These are phyloP conservation scores for Geotrichum phurueaensis DNA, from an alignment of 1,139 yeast species.

Conservation along the genomic window DNA sequence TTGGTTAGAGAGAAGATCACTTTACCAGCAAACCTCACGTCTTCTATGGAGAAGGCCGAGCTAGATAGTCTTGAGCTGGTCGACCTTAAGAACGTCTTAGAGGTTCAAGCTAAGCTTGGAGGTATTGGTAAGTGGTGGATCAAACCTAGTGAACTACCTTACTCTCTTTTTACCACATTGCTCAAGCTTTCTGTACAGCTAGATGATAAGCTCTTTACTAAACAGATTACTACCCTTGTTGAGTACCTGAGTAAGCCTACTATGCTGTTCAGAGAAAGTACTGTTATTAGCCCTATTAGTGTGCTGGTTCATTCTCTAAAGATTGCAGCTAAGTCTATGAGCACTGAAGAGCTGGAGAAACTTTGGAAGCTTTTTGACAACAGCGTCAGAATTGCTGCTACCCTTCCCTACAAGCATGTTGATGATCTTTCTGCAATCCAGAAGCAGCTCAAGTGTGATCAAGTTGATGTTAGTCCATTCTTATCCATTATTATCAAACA, in stretches of 20 bases:
- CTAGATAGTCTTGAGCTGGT: conserved; percentile 29
- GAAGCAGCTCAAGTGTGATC: conserved; percentile 12
- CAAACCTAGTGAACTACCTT: conserved; percentile 35
- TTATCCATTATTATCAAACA: conserved; percentile 67
- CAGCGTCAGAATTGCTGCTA: conserved; percentile 58
- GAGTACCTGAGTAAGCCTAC: conserved; percentile 41
- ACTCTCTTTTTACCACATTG: conserved; percentile 57
- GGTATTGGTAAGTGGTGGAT: conserved; percentile 61
- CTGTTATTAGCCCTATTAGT: conserved; percentile 33
- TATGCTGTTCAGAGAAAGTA: conserved; percentile 44
- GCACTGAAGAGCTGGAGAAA: conserved; percentile 19
- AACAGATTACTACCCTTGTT: conserved; percentile 40
- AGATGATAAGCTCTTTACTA: conserved; percentile 34
- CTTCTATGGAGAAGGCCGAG: conserved; percentile 18
- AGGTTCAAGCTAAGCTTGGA: conserved; percentile 31
- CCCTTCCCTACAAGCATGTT: conserved; percentile 76
- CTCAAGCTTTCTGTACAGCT: conserved; percentile 43
- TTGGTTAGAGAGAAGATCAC: conserved; percentile 20
- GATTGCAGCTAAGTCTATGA: conserved; percentile 11
- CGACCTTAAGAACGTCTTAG: conserved; percentile 31
- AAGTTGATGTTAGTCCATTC: conserved; percentile 54
- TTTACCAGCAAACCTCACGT: conserved; percentile 23
- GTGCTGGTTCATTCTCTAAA: conserved; percentile 28
- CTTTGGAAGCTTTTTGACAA: conserved; percentile 69
- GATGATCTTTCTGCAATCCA: conserved; percentile 49